Conservation (phyloP, 1,284 basidiomycete species). For the Fomitopsis betulina region DNA sequence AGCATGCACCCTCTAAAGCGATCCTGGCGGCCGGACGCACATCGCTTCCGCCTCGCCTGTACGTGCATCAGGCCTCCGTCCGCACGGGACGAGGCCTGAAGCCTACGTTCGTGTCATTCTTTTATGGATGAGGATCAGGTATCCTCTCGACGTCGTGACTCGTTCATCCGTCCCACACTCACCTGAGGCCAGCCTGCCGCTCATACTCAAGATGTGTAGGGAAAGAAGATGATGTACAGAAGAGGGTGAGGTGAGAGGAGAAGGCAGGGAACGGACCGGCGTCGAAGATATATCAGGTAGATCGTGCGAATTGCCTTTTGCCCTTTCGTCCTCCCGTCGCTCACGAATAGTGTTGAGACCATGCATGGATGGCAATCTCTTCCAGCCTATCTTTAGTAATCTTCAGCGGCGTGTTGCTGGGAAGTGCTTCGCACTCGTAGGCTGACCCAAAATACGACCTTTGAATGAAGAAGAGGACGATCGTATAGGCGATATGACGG, state of each 20-base stretch:
- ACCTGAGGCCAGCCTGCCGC: slow-evolving; percentile 33
- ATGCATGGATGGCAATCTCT: neutral
- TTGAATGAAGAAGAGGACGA: too few relatives aligned
- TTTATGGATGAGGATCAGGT: too few relatives aligned
- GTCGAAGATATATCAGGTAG: neutral
- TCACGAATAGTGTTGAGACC: neutral
- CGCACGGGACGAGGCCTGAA: too few relatives aligned
- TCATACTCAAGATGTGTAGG: slow-evolving; percentile 21
- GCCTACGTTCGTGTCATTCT: too few relatives aligned
- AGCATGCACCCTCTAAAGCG: too few relatives aligned
- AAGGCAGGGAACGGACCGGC: neutral
- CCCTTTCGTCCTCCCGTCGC: neutral
- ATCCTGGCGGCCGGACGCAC: too few relatives aligned
- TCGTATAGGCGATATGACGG: too few relatives aligned
- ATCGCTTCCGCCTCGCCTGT: too few relatives aligned
- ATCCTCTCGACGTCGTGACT: too few relatives aligned
- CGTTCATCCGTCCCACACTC: slow-evolving; percentile 8
- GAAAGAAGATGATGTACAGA: neutral
- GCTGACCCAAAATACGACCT: neutral
- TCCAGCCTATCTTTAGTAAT: neutral
- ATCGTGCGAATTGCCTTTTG: slow-evolving; percentile 3
- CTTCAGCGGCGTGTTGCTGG: neutral
- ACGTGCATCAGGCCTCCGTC: too few relatives aligned
- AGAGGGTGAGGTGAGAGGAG: neutral
- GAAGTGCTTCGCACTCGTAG: neutral